Evolutionary conservation across 139 green algal genomes (phyloP), one percentile per base, ranked within the genome.

Genomic region (Tetradesmus obliquus): DNA sequence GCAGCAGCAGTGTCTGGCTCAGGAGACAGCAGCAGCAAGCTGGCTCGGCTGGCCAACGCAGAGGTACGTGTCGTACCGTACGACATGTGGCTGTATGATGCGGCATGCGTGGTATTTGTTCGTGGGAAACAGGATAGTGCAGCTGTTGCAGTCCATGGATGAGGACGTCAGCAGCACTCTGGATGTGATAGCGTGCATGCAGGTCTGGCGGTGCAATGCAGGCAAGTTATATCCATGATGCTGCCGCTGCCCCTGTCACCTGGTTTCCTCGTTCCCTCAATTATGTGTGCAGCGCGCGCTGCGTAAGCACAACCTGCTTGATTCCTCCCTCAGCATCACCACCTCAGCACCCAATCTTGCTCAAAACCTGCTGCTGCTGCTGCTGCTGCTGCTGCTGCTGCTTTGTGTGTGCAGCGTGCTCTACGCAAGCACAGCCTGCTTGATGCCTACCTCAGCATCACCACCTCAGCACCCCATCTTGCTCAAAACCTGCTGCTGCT

Each of bases 41-140:
- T 89, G 66, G 66, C 85, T n/a, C 76, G 19, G 2, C 85, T 89
- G 24, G 85, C 85, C 66, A 55, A 15, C 7, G 85, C 62, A 69
- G 85, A 89, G 85, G 85, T 89, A 7, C 69, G 45, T 45, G 32
- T 45, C 32, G 32, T 45, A 45, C 32, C 32, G 85, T 89, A 7
- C 69, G 45, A 19, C 9, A 9, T 83, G 22, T 83, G 24, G 24
- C 5, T 83, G 13, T 22, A n/a, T 6, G 24, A 55, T 19, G 24
- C 22, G 54, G 76, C 79, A 60, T n/a, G 72, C 72, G 20, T 81
- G 72, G 60, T 72, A 72, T 10, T 10, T 72, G 60, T 10, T 72
- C 10, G 60, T 72, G 10, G 10, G 10, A 13, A 72, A 45, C 32
- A 45, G 32, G 32, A 45, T 45, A 45, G 32, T 45, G 32, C 32